Base-by-base conservation (phyloP, 2,329 filamentous ascomycete species). In the Neonectria neomacrospora region DNA sequence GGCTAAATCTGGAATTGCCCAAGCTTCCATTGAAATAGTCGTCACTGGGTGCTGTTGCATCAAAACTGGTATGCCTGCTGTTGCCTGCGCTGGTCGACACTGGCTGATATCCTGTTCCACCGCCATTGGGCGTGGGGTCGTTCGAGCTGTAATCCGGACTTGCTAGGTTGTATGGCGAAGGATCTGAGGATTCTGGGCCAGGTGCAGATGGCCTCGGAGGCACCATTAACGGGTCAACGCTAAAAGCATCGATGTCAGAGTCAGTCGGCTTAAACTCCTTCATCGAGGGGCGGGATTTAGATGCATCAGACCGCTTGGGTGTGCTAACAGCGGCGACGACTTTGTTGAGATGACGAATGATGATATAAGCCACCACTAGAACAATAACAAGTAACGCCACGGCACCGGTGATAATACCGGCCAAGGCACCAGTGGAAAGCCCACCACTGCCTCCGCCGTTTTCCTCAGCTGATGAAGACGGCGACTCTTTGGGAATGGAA, bases 331-430 rank as follows among this genome's bases (percentile, higher is more conserved):
- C 77, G 28, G 74, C 75, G 67, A 82, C 79, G 20, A 84, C 80
- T 44, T 76, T 80, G 61, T 80, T 85, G 16, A 88, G 79, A 10
- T 81, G 82, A 1, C 82, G 79, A 48, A 88, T 78, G 50, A 88
- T 81, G 52, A 86, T 74, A 63, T 79, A 82, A 2, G 84, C 78
- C 0, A 80, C 80, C 2, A 80, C 75, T 6, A 88, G 41, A 11
- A 87, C 78, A 26, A 82, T 75, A 1, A 85, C 58, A 2, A 88
- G 75, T 11, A 88, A 71, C 0, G 78, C 79, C 3, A 85, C 75
- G 12, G 81, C 82, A 1, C 84, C 86, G 2, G 80, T 83, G 34
- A 88, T 79, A 22, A 88, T 86, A 2, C 86, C 86, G 3, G 82
- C 85, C 2, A 88, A 75, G 26, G 82, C 77, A 1, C 74, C 78